Evolutionary conservation across 2,329 filamentous ascomycete species (phyloP), one percentile per base, ranked within the genome.

Genomic region (Fusarium oxysporum): DNA sequence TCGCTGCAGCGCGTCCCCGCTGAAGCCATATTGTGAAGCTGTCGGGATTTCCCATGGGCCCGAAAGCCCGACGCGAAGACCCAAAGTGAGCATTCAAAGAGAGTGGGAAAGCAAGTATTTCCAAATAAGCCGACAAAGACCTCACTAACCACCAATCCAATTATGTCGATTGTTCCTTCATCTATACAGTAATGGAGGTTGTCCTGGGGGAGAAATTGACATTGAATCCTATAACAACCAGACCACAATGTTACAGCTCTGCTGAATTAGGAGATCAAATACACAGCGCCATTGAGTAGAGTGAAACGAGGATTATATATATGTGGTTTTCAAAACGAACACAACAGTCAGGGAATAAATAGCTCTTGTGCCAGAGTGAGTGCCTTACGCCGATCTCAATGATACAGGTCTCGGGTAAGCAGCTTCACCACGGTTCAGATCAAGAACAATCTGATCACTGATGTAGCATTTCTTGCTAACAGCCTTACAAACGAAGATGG

Each of bases 21-120:
- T 21, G 19, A 28, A 30, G n/a, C 25, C 41, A 11, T 35, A 14
- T 10, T 2, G n/a, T 16, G 32, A 13, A 41, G 3, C 8, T 11
- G n/a, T 45, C 57, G 48, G 63, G 17, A 17, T 21, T 35, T 63
- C 28, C 37, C 25, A n/a, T 12, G n/a, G 44, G 13, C 10, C 65
- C 64, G 43, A 41, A 47, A 43, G 16, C 28, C 62, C 54, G 54
- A 68, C 47, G 17, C 8, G 4, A 48, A 21, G 14, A 50, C 13
- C 41, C 23, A 32, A 48, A 13, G 44, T 43, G 25, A 11, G 12
- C 41, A 28, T 28, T n/a, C 6, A 9, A 41, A 11, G 35, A 28
- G 9, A 10, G 10, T 41, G 2, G 44, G 17, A 48, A 33, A 19
- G 17, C 28, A 21, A 5, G 10, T 6, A 3, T 12, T 5, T 45